phyloP scores from a whole-genome alignment of 768 basidiomycete genomes.

The Termitomyces bulborhizus region DNA sequence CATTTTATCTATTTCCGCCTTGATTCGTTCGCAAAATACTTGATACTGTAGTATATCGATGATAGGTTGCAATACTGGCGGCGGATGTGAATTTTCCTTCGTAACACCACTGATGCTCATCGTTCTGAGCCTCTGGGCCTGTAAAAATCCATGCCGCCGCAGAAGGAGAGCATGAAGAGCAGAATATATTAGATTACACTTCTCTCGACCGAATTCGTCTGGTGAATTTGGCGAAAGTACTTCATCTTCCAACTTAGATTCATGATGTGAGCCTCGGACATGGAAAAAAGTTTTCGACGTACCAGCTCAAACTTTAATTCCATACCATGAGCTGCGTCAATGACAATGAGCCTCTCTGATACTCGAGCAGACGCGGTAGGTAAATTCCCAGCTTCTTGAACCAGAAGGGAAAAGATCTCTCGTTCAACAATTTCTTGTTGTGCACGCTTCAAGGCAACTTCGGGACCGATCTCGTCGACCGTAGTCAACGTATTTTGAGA shows the following conservation, averaged over 20 bases:
- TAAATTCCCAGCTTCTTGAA: constrained; percentile 69
- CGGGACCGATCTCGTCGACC: constrained; percentile 31
- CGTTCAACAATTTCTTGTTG: constrained; percentile 75
- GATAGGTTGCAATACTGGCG: constrained; percentile 62
- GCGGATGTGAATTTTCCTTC: constrained; percentile 19
- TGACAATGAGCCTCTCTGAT: constrained; percentile 68
- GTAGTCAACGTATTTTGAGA: constrained; percentile 31
- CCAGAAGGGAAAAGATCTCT: constrained; percentile 71
- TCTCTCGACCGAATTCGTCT: constrained; percentile 20
- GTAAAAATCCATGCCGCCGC: constrained; percentile 47
- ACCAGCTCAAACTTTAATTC: constrained; percentile 75
- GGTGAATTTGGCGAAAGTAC: constrained; percentile 11
- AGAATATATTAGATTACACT: constrained; percentile 66
- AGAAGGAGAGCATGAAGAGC: constrained; percentile 60
- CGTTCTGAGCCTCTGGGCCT: constrained; percentile 30
- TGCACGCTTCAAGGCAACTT: constrained; percentile 47
- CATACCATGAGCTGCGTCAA: constrained; percentile 68
- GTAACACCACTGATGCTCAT: constrained; percentile 18
- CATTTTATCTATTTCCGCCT: constrained; percentile 49
- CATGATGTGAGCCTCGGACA: neutral
- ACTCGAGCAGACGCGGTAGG: constrained; percentile 75
- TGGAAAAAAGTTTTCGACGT: constrained; percentile 13
- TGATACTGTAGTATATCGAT: constrained; percentile 79
- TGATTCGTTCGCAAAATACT: constrained; percentile 62
- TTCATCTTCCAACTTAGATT: constrained; percentile 28